Conservation (phyloP, 2,329 filamentous ascomycete species). For the Claviceps digitariae region DNA sequence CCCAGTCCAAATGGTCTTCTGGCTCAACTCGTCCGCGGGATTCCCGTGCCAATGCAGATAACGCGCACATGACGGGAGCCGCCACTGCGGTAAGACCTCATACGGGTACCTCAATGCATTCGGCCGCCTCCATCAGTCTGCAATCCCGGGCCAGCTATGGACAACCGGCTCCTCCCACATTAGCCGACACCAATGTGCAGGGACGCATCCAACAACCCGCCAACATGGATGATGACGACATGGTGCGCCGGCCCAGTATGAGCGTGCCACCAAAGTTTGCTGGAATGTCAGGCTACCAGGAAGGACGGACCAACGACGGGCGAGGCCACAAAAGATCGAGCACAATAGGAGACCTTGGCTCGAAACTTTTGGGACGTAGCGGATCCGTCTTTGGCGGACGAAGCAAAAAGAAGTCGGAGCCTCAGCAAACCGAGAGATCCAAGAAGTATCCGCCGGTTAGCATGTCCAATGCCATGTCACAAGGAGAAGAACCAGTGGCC, state of each 20-base stretch:
- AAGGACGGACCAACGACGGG: conserved; percentile 30
- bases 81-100: conserved; percentile 48
- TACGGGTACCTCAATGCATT: conserved; percentile 71
- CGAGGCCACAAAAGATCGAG: conserved; percentile 56
- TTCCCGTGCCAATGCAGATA: conserved; percentile 25
- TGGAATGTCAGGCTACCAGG: conserved; percentile 43
- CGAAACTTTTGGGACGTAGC: conserved; percentile 72
- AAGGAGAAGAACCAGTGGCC: conserved; percentile 34
- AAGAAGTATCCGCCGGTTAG: conserved; percentile 80
- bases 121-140: conserved; percentile 51
- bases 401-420: conserved; percentile 37
- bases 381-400: conserved; percentile 65
- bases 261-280: conserved; percentile 45
- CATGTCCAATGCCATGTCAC: conserved; percentile 62
- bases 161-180: conserved; percentile 73
- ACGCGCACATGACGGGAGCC: conserved; percentile 27
- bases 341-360: conserved; percentile 69
- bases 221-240: conserved; percentile 55
- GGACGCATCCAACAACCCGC: conserved; percentile 75
- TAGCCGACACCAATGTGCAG: conserved; percentile 79
- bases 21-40: conserved; percentile 16
- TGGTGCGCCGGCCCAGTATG: conserved; percentile 49
- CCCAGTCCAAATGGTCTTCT: conserved; percentile 26
- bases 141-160: conserved; percentile 58
- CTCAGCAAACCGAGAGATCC: conserved; percentile 39